Percentiles rank a stretch among this genome's conserved stretches.
Evolutionary conservation across 2,329 filamentous ascomycete genomes (phyloP).

Genomic region (Alternaria panax): DNA sequence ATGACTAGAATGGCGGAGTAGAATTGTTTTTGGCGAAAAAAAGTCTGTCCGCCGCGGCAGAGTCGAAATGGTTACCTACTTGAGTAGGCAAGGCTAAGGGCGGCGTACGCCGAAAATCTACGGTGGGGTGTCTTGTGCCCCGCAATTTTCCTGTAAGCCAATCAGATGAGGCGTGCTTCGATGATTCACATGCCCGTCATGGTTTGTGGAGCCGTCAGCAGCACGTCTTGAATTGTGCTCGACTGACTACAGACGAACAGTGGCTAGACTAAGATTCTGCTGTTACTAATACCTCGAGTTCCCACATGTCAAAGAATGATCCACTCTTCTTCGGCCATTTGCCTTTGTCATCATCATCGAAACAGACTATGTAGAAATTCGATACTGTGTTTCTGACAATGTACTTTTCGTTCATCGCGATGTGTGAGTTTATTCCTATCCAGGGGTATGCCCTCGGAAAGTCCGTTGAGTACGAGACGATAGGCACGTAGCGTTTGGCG

Average conservation of each 20-base stretch:
- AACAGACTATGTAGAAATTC: slow-evolving; percentile 12
- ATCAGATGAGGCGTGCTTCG: background rate
- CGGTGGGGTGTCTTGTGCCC: slow-evolving; percentile 11
- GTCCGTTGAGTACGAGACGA: background rate
- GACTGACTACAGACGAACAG: background rate
- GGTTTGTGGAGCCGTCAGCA: background rate
- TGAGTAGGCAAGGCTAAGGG: slow-evolving; percentile 16
- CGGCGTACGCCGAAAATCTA: slow-evolving; percentile 17
- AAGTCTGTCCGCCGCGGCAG: slow-evolving; percentile 17
- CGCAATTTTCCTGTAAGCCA: slow-evolving; percentile 2
- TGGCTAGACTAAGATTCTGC: background rate
- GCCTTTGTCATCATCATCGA: slow-evolving; percentile 6
- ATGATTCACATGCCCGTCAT: slow-evolving; percentile 1
- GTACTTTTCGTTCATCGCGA: slow-evolving; percentile 15
- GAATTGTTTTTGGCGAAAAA: slow-evolving; percentile 10
- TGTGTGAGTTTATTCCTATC: too few relatives aligned
- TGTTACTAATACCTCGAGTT: background rate
- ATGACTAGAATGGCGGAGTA: background rate
- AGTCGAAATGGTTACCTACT: slow-evolving; percentile 17
- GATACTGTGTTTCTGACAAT: slow-evolving; percentile 2
- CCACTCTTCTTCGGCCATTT: slow-evolving; percentile 2
- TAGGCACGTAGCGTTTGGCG: background rate
- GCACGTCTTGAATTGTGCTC: background rate
- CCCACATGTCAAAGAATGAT: slow-evolving; percentile 9
- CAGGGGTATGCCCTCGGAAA: background rate